phyloP scores from a whole-genome alignment of 164 flowering plant genomes.

The Aristolochia contorta region DNA sequence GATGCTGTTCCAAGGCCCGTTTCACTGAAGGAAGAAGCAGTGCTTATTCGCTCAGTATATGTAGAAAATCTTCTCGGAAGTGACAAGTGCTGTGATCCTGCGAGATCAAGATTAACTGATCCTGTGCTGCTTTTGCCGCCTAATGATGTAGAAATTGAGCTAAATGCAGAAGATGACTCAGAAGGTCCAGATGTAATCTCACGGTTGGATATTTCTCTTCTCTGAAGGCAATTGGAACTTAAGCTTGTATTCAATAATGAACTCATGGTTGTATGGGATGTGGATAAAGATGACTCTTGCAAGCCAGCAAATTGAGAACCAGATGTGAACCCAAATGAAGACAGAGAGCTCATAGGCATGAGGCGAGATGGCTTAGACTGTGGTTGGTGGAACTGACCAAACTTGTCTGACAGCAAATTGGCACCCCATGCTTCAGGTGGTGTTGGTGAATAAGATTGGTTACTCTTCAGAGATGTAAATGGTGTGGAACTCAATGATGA shows the following conservation, averaged over 20 bases:
- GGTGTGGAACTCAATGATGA: conserved; percentile 38
- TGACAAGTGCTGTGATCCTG: conserved; percentile 32
- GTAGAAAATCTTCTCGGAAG: conserved; percentile 56
- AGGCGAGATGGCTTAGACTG: conserved; percentile 48
- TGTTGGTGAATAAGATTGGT: conserved; percentile 49
- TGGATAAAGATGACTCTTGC: conserved; percentile 36
- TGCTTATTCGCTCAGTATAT: conserved; percentile 87
- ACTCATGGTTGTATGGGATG: conserved; percentile 30
- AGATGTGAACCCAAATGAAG: conserved; percentile 36
- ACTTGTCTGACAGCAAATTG: conserved; percentile 56
- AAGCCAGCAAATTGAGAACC: conserved; percentile 41
- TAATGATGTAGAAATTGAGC: conserved; percentile 30
- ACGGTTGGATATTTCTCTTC: conserved; percentile 36
- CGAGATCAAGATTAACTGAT: conserved; percentile 38
- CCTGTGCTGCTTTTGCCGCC: conserved; percentile 30
- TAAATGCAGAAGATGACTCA: conserved; percentile 24
- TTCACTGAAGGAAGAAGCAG: conserved; percentile 60
- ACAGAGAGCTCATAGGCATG: conserved; percentile 18
- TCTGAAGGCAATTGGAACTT: conserved; percentile 27
- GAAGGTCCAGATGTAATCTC: conserved; percentile 40
- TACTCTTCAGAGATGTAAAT: conserved; percentile 39
- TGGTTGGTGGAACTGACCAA: conserved; percentile 37
- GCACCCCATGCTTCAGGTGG: conserved; percentile 99
- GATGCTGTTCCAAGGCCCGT: conserved; percentile 49
- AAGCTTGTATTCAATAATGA: conserved; percentile 27